phyloP scores from a whole-genome alignment of 192 early-diverging fungal species.

The Podila minutissima region DNA sequence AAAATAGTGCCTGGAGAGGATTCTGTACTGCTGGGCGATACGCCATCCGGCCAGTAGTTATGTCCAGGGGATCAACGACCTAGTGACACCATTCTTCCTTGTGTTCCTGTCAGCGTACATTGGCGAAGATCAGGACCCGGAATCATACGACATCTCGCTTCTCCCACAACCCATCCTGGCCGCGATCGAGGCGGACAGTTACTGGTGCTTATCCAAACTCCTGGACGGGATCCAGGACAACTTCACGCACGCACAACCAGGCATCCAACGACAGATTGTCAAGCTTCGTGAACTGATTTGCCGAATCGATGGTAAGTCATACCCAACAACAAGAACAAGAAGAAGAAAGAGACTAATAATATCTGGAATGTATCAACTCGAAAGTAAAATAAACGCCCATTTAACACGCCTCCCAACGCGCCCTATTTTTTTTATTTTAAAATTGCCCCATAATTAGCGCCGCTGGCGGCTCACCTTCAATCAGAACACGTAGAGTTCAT shows the following conservation, averaged over 20 bases:
- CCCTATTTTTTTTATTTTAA: too few species aligned
- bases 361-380: too few species aligned
- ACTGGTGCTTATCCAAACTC: constrained; percentile 96
- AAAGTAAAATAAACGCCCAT: constrained; percentile 2
- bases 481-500: constrained; percentile 95
- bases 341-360: not conserved
- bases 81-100: constrained; percentile 95
- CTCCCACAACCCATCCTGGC: constrained; percentile 64
- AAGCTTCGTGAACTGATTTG: constrained; percentile 92
- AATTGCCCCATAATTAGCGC: constrained; percentile 56
- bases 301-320: constrained; percentile 82
- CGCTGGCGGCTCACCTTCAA: constrained; percentile 84
- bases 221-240: constrained; percentile 99
- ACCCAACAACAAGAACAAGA: too few species aligned
- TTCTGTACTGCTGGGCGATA: constrained; percentile 97
- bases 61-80: constrained; percentile 99
- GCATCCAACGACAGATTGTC: constrained; percentile 91
- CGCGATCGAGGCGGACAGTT: constrained; percentile 93
- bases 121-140: constrained; percentile 65
- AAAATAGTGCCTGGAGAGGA: constrained; percentile 82
- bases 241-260: constrained; percentile 97
- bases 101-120: constrained; percentile 86
- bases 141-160: constrained; percentile 60
- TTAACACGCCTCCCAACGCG: too few species aligned
- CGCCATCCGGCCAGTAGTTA: constrained; percentile 99